Conservation (phyloP, 2,329 filamentous ascomycete genomes). For the Monosporascus sp. region DNA sequence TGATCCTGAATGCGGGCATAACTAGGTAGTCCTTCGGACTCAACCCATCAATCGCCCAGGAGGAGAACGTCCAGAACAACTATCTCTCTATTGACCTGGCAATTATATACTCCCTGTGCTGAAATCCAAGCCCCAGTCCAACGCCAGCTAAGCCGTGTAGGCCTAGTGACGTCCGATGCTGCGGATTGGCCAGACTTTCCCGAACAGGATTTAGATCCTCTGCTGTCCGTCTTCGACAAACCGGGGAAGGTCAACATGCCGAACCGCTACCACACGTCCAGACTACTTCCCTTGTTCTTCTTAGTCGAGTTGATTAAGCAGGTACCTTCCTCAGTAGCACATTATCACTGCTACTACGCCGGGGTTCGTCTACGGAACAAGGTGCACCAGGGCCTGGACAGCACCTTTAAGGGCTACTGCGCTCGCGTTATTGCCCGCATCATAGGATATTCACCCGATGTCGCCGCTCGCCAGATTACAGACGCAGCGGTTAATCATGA, state of each 20-base stretch:
- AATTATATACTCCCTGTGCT: constrained; percentile 42
- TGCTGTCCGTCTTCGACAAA: constrained; percentile 11
- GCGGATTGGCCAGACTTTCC: constrained; percentile 14
- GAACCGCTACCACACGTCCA: constrained; percentile 18
- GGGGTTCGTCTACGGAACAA: constrained; percentile 7
- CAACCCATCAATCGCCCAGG: constrained; percentile 24
- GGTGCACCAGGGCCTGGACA: constrained; percentile 1
- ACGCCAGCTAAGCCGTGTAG: constrained; percentile 9
- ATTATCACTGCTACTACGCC: constrained; percentile 8
- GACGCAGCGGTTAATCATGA: too few species aligned
- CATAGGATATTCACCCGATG: constrained; percentile 1
- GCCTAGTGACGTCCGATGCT: constrained; percentile 20
- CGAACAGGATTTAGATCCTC: constrained; percentile 3
- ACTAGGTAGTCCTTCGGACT: constrained; percentile 9
- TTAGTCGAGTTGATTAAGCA: constrained; percentile 21
- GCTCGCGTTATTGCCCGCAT: not conserved
- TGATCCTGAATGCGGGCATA: constrained; percentile 29
- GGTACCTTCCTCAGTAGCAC: constrained; percentile 13
- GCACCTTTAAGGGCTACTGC: not conserved
- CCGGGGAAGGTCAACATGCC: constrained; percentile 3
- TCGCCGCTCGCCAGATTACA: constrained; percentile 3
- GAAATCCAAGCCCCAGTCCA: constrained; percentile 22
- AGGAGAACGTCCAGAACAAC: constrained; percentile 44
- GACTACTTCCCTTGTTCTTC: constrained; percentile 25
- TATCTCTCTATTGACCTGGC: constrained; percentile 44